phyloP scores from a whole-genome alignment of 108 stramenopile genomes.

The Cylindrotheca fusiformis region DNA sequence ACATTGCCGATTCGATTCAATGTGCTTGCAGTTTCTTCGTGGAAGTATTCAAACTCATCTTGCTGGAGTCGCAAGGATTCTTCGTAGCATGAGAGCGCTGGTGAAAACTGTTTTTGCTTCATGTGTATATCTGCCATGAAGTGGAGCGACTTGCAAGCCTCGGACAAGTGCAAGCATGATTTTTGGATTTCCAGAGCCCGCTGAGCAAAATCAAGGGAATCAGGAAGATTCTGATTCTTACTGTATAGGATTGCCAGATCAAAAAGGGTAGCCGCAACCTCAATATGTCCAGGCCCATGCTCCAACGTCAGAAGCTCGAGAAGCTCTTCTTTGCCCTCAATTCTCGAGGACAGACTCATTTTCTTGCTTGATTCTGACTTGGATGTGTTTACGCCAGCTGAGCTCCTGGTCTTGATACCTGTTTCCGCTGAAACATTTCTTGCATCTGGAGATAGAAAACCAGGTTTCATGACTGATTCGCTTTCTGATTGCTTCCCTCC shows the following conservation, averaged over 20 bases:
- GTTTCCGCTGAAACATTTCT: not conserved
- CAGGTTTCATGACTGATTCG: not conserved
- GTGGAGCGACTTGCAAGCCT: slow-evolving; percentile 29
- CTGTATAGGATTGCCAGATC: slow-evolving; percentile 28
- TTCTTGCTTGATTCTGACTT: slow-evolving; percentile 3
- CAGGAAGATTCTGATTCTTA: slow-evolving; percentile 13
- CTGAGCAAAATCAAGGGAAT: slow-evolving; percentile 15
- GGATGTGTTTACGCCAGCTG: not conserved
- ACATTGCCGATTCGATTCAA: slow-evolving; percentile 60
- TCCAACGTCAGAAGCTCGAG: slow-evolving; percentile 6
- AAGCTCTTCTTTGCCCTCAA: slow-evolving; percentile 17
- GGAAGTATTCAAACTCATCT: slow-evolving; percentile 48
- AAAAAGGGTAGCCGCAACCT: slow-evolving; percentile 24
- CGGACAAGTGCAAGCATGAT: slow-evolving; percentile 21
- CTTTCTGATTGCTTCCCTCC: not conserved
- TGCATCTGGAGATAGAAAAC: not conserved
- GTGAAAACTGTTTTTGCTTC: slow-evolving; percentile 34
- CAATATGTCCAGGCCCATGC: slow-evolving; percentile 13
- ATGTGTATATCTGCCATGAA: slow-evolving; percentile 40
- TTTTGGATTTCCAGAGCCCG: slow-evolving; percentile 43
- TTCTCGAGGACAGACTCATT: slow-evolving; percentile 4
- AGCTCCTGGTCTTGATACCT: not conserved
- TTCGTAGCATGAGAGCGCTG: slow-evolving; percentile 48
- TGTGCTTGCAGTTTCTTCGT: slow-evolving; percentile 53
- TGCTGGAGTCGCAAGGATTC: slow-evolving; percentile 51